A percentile compares a stretch with the other conserved stretches of the same genome.
phyloP scores from a whole-genome alignment of 2,329 filamentous ascomycete species.

The Huntiella bhutanensis region DNA sequence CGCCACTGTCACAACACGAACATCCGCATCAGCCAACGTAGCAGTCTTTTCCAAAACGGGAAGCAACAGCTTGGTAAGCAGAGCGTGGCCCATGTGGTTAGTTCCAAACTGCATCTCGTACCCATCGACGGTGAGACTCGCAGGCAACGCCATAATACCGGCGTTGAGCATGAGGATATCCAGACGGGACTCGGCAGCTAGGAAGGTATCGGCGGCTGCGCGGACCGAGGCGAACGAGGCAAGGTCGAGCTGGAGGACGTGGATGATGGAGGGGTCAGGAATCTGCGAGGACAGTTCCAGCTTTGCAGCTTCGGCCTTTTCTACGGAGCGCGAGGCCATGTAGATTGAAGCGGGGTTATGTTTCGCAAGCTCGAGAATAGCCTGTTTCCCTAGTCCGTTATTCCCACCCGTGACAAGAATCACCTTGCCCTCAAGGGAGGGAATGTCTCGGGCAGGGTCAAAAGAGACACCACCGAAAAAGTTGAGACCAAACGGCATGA shows the following conservation, averaged over 20 bases:
- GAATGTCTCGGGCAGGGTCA: slow-evolving; percentile 25
- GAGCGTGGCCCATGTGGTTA: slow-evolving; percentile 28
- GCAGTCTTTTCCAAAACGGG: slow-evolving; percentile 18
- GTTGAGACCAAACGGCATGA: slow-evolving; percentile 10
- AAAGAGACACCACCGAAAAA: slow-evolving; percentile 12
- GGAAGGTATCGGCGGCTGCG: slow-evolving; percentile 20
- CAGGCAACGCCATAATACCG: slow-evolving; percentile 21
- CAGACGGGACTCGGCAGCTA: slow-evolving; percentile 16
- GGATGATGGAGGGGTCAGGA: slow-evolving; percentile 15
- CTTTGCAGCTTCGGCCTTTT: slow-evolving; percentile 19
- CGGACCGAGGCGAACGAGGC: slow-evolving; percentile 20
- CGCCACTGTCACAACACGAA: slow-evolving; percentile 17
- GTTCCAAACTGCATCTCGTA: slow-evolving; percentile 26
- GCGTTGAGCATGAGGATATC: slow-evolving; percentile 27
- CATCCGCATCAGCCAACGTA: slow-evolving; percentile 13
- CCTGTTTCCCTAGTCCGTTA: slow-evolving; percentile 21
- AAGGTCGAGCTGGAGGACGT: slow-evolving; percentile 19
- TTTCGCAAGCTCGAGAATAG: slow-evolving; percentile 21
- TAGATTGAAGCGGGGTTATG: slow-evolving; percentile 24
- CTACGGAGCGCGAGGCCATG: slow-evolving; percentile 24
- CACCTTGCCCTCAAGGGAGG: slow-evolving; percentile 27
- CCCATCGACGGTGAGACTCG: slow-evolving; percentile 20
- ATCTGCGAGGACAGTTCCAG: slow-evolving; percentile 6
- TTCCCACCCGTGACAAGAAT: slow-evolving; percentile 26
- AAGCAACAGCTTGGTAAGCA: slow-evolving; percentile 26